Conservation (phyloP, 2,329 filamentous ascomycete genomes). For the Colletotrichum karsti region DNA sequence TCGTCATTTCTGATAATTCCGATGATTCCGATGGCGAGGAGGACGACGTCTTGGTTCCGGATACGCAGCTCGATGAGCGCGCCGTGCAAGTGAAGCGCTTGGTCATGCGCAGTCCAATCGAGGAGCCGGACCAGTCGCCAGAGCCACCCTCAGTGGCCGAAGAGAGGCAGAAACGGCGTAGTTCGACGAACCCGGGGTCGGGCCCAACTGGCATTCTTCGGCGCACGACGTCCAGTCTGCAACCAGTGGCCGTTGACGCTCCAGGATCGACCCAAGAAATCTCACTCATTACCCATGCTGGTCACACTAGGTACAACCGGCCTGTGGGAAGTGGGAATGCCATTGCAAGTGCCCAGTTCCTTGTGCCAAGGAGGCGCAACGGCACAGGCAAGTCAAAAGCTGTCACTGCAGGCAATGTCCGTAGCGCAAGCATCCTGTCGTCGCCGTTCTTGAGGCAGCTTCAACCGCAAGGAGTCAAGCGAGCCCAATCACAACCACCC, state of each 20-base stretch:
- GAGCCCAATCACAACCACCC: background rate
- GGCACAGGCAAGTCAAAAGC: background rate
- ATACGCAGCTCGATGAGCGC: background rate
- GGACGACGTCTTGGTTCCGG: background rate
- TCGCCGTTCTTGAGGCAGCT: background rate
- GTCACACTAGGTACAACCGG: background rate
- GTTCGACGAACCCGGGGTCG: background rate
- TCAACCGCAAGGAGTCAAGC: background rate
- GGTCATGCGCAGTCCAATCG: slow-evolving; percentile 11
- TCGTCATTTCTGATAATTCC: no score
- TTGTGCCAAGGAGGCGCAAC: background rate
- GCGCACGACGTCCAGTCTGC: background rate
- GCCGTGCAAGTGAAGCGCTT: background rate
- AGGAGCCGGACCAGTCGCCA: background rate
- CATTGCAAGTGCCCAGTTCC: background rate
- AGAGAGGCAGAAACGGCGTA: background rate
- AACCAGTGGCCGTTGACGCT: background rate
- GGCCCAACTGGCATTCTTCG: background rate
- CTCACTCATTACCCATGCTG: background rate
- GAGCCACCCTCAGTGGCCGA: background rate
- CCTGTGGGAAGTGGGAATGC: background rate
- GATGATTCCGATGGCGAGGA: background rate
- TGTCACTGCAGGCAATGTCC: background rate
- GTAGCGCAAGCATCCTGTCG: background rate
- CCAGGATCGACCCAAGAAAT: background rate